A percentile compares a stretch with the other conserved stretches of the same genome.
These are phyloP conservation scores for Phascolomyces articulosus DNA, from an alignment of 371 early-diverging fungal species.

Conservation along the genomic window DNA sequence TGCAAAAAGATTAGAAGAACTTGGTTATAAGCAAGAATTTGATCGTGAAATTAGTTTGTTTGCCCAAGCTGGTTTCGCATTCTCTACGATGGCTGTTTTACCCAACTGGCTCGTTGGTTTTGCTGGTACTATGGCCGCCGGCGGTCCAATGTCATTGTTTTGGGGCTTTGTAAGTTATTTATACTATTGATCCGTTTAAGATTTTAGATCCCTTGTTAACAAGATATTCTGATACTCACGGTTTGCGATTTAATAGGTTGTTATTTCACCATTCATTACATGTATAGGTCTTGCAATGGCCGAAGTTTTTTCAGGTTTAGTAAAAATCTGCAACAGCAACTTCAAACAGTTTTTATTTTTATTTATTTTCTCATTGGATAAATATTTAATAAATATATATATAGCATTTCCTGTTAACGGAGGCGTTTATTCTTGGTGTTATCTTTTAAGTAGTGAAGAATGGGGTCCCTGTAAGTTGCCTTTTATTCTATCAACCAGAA, in stretches of 20 bases:
- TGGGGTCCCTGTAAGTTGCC: constrained; percentile 49
- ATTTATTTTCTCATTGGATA: too few species aligned
- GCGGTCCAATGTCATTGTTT: constrained; percentile 36
- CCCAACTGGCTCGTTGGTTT: constrained; percentile 32
- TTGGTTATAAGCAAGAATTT: constrained; percentile 32
- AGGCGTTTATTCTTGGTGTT: constrained; percentile 39
- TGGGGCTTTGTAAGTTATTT: constrained; percentile 21
- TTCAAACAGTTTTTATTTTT: too few species aligned
- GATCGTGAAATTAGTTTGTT: constrained; percentile 25
- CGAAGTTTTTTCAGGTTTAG: constrained; percentile 38
- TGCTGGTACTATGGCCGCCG: constrained; percentile 26
- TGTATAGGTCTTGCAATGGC: constrained; percentile 44
- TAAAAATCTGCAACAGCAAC: too few species aligned
- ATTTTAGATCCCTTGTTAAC: neutral
- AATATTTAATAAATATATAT: neutral
- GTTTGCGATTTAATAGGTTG: constrained; percentile 19
- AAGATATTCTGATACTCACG: too few species aligned
- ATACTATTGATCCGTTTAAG: too few species aligned
- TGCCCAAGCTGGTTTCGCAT: constrained; percentile 27
- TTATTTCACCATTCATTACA: constrained; percentile 36
- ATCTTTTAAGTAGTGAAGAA: constrained; percentile 32
- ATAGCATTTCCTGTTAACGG: constrained; percentile 37
- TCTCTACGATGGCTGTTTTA: constrained; percentile 30
- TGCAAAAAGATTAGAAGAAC: constrained; percentile 20
- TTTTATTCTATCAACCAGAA: neutral